Percentiles rank a stretch among this genome's conserved stretches.
These are phyloP conservation scores for Sherardia arvensis DNA, from an alignment of 257 asterid genomes.

Conservation along the genomic window DNA sequence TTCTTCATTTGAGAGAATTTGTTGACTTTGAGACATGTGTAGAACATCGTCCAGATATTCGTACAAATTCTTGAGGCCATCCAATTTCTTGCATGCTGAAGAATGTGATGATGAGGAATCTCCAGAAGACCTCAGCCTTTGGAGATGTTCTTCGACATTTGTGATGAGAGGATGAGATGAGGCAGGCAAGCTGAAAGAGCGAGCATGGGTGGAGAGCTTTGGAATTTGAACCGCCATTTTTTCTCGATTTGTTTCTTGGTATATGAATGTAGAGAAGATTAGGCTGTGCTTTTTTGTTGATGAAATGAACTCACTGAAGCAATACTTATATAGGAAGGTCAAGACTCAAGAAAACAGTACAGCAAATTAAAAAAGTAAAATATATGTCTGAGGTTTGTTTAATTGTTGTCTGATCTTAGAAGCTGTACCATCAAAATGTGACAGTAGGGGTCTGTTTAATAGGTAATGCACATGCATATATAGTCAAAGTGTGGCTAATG, in stretches of 20 bases:
- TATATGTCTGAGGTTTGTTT: constrained; percentile 1
- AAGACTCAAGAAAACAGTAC: neutral
- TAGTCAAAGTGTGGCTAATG: neutral
- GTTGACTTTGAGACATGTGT: constrained; percentile 29
- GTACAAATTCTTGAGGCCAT: constrained; percentile 27
- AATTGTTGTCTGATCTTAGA: neutral
- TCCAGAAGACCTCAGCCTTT: neutral
- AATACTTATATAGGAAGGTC: neutral
- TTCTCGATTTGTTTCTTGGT: neutral
- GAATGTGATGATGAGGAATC: constrained; percentile 13
- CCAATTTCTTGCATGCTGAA: constrained; percentile 22
- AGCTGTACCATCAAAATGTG: neutral
- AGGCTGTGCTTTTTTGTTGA: neutral
- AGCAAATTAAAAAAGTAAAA: neutral
- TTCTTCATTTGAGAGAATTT: constrained; percentile 9
- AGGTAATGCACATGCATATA: neutral
- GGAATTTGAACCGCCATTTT: constrained; percentile 16
- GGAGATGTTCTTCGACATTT: neutral
- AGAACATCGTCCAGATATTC: constrained; percentile 21
- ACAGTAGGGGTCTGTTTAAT: neutral
- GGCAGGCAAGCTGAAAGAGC: constrained; percentile 32
- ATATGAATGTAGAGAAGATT: constrained; percentile 13
- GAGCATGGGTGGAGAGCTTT: constrained; percentile 20
- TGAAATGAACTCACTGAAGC: neutral
- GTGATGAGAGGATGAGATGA: constrained; percentile 17